Evolutionary conservation across 306 rosid species (phyloP).

Genomic region (Rubus idaeus): DNA sequence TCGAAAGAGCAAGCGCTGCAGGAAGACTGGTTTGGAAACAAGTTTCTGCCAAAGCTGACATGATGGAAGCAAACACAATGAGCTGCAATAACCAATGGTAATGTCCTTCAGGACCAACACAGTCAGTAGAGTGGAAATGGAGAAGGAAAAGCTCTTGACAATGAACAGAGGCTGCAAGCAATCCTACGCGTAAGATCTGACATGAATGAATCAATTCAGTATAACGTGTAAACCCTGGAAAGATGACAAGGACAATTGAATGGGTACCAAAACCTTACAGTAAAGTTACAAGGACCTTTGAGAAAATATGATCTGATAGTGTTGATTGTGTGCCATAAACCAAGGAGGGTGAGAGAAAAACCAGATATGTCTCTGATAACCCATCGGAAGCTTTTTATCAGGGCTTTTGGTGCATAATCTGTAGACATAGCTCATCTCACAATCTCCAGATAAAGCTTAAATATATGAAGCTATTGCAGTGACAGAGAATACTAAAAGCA

Average conservation of each 20-base stretch:
- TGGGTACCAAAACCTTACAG: constrained; percentile 67
- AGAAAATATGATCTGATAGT: constrained; percentile 64
- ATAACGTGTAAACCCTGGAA: constrained; percentile 66
- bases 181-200: constrained; percentile 57
- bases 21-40: constrained; percentile 64
- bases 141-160: constrained; percentile 85
- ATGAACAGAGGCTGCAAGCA: constrained; percentile 65
- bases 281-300: constrained; percentile 63
- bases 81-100: constrained; percentile 83
- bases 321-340: constrained; percentile 81
- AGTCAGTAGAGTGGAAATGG: constrained; percentile 88
- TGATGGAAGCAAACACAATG: constrained; percentile 61
- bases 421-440: constrained; percentile 12
- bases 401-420: constrained; percentile 16
- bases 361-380: constrained; percentile 76
- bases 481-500: constrained; percentile 17
- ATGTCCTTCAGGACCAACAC: constrained; percentile 88
- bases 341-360: constrained; percentile 59
- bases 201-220: constrained; percentile 56
- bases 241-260: constrained; percentile 49
- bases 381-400: constrained; percentile 49
- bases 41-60: constrained; percentile 55
- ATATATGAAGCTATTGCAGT: constrained; percentile 36
- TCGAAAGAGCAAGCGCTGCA: constrained; percentile 66
- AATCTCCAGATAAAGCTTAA: constrained; percentile 32